Conservation (phyloP, 169 alveolate species). For the Plasmodium inui region DNA sequence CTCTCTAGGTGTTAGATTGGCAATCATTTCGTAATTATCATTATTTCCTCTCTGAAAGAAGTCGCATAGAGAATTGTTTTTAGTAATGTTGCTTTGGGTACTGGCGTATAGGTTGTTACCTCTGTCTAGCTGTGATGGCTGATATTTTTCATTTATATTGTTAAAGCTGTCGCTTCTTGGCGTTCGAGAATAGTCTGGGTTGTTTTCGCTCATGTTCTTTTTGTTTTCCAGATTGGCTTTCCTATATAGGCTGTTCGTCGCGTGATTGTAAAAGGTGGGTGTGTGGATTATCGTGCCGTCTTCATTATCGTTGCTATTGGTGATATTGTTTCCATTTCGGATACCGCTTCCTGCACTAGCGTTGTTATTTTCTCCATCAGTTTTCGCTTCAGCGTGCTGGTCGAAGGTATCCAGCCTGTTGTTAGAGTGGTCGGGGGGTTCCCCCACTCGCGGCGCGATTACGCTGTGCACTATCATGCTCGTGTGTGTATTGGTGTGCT, state of each 20-base stretch:
- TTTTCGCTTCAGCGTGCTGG: background rate
- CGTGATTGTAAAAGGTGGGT: background rate
- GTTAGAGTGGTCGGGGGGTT: background rate
- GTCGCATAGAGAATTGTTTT: background rate
- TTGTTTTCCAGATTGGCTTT: background rate
- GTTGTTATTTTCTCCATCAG: background rate
- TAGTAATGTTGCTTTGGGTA: background rate
- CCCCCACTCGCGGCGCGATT: background rate
- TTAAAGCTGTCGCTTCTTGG: background rate
- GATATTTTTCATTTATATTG: constrained; percentile 9
- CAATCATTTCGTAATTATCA: background rate
- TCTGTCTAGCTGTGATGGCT: background rate
- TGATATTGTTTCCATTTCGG: background rate
- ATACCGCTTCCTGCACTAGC: background rate
- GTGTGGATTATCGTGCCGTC: background rate
- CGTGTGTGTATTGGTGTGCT: too few species aligned
- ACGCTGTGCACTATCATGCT: background rate
- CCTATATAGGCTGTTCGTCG: background rate
- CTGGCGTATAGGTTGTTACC: constrained; percentile 1
- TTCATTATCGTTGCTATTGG: background rate
- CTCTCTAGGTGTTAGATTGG: background rate
- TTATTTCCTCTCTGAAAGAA: background rate
- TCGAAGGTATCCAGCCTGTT: background rate
- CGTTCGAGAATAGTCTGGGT: background rate
- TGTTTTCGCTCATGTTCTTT: background rate